These are phyloP conservation scores for Lecanicillium sp. DNA, from an alignment of 2,329 filamentous ascomycete species.

Conservation along the genomic window DNA sequence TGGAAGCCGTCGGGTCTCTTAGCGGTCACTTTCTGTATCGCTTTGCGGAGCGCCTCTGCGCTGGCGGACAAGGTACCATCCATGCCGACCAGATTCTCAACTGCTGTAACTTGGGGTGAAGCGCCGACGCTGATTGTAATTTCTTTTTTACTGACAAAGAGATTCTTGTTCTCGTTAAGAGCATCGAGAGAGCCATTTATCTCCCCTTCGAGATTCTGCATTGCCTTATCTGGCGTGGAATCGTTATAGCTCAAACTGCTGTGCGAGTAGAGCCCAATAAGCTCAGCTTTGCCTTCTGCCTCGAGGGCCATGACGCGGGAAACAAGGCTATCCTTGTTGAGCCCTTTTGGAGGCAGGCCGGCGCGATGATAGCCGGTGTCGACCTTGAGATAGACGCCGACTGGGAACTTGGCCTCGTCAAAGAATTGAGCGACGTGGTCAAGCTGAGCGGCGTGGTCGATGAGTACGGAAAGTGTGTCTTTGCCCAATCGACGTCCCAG, in stretches of 20 bases:
- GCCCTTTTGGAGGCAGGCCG: constrained; percentile 36
- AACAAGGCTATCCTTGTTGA: constrained; percentile 31
- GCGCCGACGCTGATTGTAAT: constrained; percentile 23
- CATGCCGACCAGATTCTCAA: constrained; percentile 15
- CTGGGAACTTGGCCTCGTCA: constrained; percentile 19
- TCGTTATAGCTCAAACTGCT: constrained; percentile 24
- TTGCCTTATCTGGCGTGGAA: constrained; percentile 16
- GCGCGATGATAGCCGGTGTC: constrained; percentile 58
- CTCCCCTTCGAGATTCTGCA: constrained; percentile 20
- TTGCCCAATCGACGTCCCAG: constrained; percentile 36
- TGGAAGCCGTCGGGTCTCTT: constrained; percentile 6
- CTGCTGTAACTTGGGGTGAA: constrained; percentile 20
- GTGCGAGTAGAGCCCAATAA: constrained; percentile 23
- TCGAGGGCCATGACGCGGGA: constrained; percentile 21
- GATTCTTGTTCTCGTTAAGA: constrained; percentile 4
- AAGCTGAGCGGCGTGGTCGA: constrained; percentile 48
- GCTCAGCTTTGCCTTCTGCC: neutral
- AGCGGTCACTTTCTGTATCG: neutral
- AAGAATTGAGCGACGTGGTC: constrained; percentile 19
- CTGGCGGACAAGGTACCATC: neutral
- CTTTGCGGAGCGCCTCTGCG: constrained; percentile 6
- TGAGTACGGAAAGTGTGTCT: constrained; percentile 41
- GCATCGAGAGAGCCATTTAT: constrained; percentile 22
- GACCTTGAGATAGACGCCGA: constrained; percentile 48
- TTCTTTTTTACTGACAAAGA: constrained; percentile 12